Evolutionary conservation across 2,329 filamentous ascomycete genomes (phyloP).

Genomic region (Claviceps africana): DNA sequence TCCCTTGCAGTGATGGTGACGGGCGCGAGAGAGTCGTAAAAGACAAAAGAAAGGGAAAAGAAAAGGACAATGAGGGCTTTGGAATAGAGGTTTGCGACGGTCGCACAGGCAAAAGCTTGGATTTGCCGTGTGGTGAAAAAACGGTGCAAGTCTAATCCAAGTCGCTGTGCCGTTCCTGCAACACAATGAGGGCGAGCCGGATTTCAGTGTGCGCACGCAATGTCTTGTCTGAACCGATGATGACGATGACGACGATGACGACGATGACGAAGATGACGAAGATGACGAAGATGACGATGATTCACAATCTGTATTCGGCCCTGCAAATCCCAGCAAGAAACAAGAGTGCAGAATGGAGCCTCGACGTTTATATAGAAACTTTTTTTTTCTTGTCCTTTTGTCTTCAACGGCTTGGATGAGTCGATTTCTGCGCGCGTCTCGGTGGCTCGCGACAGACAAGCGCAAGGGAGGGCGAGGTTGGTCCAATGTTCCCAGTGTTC

Average conservation of each 20-base stretch:
- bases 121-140: neutral
- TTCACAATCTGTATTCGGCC: neutral
- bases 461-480: conserved; percentile 8
- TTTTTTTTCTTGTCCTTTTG: too few species aligned
- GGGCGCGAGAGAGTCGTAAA: too few species aligned
- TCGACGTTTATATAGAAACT: conserved; percentile 7
- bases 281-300: neutral
- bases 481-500: conserved; percentile 1
- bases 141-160: neutral
- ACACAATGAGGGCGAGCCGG: too few species aligned
- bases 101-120: neutral
- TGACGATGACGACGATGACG: neutral
- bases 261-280: neutral
- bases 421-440: conserved; percentile 2
- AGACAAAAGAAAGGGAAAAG: too few species aligned
- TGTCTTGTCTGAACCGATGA: too few species aligned
- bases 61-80: too few species aligned
- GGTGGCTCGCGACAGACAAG: conserved; percentile 5
- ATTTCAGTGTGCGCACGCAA: too few species aligned
- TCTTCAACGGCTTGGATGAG: neutral
- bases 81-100: neutral
- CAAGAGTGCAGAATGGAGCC: neutral
- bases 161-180: too few species aligned
- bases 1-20: neutral
- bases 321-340: neutral